Evolutionary conservation across 208 protist species (phyloP).

Genomic region (Wallacemonas rigidus): DNA sequence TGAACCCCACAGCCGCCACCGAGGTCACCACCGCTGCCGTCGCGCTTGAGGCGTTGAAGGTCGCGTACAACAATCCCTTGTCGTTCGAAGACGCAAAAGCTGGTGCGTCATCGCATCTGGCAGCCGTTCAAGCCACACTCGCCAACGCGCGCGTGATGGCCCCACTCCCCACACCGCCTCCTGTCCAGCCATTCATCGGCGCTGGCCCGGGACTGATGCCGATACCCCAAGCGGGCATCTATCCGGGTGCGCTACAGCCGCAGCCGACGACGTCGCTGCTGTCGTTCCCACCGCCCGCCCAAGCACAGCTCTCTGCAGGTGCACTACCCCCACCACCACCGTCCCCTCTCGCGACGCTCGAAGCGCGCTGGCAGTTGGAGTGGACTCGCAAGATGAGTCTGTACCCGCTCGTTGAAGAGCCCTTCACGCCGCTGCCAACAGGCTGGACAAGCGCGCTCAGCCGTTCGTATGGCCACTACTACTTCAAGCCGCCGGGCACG

Average conservation of each 20-base stretch:
- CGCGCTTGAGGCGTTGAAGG: slow-evolving; percentile 6
- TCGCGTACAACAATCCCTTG: slow-evolving; percentile 18
- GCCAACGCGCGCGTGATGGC: neutral
- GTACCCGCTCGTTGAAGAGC: slow-evolving; percentile 60
- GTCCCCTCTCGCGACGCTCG: slow-evolving; percentile 15
- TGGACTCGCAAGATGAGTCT: slow-evolving; percentile 60
- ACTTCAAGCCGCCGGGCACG: slow-evolving; percentile 43
- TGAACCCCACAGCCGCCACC: neutral
- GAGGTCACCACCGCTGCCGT: slow-evolving; percentile 9
- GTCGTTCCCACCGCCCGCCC: no score
- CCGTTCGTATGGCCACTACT: slow-evolving; percentile 73
- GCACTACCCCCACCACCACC: neutral
- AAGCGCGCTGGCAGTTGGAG: slow-evolving; percentile 44
- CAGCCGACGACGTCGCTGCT: no score
- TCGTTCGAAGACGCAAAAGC: slow-evolving; percentile 20
- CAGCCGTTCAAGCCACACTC: neutral
- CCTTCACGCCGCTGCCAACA: slow-evolving; percentile 64
- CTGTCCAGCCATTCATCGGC: neutral
- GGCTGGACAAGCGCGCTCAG: slow-evolving; percentile 59
- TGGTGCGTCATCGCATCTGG: neutral
- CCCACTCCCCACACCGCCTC: neutral
- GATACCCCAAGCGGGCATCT: neutral
- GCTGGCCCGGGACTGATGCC: slow-evolving; percentile 1
- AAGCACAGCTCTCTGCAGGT: neutral
- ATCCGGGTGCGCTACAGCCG: no score